phyloP scores from a whole-genome alignment of 2,329 filamentous ascomycete species.

The Pyrenophora teres region DNA sequence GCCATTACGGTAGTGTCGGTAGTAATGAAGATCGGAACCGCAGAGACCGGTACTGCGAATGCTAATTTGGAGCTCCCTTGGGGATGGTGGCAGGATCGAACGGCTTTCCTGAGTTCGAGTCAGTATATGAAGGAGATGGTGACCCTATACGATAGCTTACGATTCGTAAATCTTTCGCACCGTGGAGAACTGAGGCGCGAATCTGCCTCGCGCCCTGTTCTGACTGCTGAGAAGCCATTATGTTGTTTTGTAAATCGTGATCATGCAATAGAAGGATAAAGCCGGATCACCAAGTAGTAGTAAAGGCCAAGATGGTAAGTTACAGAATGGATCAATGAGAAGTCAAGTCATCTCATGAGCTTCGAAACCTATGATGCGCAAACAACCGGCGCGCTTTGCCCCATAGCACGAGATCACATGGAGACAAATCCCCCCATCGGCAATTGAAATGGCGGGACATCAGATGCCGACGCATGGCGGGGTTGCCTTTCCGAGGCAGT shows the following conservation, averaged over 20 bases:
- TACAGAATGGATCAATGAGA: not conserved
- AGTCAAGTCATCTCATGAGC: conserved; percentile 4
- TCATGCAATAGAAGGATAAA: not conserved
- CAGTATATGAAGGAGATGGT: not conserved
- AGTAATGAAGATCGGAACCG: conserved; percentile 81
- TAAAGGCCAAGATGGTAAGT: not conserved
- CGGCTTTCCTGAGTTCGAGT: conserved; percentile 57
- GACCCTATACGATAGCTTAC: conserved; percentile 46
- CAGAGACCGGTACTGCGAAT: conserved; percentile 71
- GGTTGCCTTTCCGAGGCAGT: conserved; percentile 35
- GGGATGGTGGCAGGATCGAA: conserved; percentile 52
- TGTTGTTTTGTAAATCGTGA: conserved; percentile 2
- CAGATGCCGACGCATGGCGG: conserved; percentile 35
- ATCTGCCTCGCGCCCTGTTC: conserved; percentile 44
- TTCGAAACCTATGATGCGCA: conserved; percentile 17
- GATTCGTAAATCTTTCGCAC: conserved; percentile 63
- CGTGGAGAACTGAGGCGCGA: conserved; percentile 62
- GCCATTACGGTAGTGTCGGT: conserved; percentile 82
- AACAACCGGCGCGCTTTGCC: conserved; percentile 26
- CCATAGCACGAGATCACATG: conserved; percentile 27
- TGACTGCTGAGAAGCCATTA: conserved; percentile 28
- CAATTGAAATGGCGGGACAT: conserved; percentile 35
- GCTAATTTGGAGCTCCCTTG: conserved; percentile 65
- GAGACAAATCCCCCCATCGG: conserved; percentile 39
- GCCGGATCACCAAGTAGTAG: not conserved